phyloP scores from a whole-genome alignment of 805 yeast species.

The Hermanozyma aechmeae region DNA sequence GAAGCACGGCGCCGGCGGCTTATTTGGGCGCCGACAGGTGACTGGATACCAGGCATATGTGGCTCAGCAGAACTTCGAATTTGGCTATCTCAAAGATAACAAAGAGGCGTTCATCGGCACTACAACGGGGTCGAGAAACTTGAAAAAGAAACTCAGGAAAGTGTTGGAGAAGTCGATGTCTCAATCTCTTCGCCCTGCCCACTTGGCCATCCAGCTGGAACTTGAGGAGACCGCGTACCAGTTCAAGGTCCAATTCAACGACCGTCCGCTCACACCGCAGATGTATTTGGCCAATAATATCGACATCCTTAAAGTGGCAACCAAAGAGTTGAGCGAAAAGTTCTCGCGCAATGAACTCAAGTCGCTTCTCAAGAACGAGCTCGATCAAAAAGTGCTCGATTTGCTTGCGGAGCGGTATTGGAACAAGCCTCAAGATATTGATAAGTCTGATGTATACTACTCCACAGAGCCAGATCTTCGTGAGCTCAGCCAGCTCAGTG shows the following conservation, averaged over 20 bases:
- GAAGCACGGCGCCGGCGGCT: constrained; percentile 10
- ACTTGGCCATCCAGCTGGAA: constrained; percentile 76
- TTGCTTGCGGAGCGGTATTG: constrained; percentile 85
- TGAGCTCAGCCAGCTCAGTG: constrained; percentile 45
- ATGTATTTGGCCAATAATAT: constrained; percentile 88
- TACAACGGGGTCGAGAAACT: constrained; percentile 62
- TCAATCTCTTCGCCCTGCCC: constrained; percentile 77
- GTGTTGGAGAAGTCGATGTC: constrained; percentile 92
- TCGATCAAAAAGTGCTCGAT: constrained; percentile 86
- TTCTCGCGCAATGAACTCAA: constrained; percentile 79
- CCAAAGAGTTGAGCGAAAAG: constrained; percentile 76
- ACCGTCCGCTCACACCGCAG: constrained; percentile 86
- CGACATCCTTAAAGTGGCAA: constrained; percentile 74
- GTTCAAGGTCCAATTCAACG: constrained; percentile 95
- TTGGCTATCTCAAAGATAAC: constrained; percentile 52
- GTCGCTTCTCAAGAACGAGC: constrained; percentile 66
- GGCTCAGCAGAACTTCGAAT: constrained; percentile 54
- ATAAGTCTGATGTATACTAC: not conserved
- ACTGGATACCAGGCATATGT: constrained; percentile 54
- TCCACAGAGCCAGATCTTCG: constrained; percentile 39
- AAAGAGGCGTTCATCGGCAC: constrained; percentile 54
- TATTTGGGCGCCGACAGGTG: constrained; percentile 39
- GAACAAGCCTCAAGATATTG: constrained; percentile 49
- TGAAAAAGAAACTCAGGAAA: constrained; percentile 74
- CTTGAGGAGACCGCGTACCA: constrained; percentile 87